Base-by-base conservation (phyloP, 306 rosid species). In the Mucuna pruriens region DNA sequence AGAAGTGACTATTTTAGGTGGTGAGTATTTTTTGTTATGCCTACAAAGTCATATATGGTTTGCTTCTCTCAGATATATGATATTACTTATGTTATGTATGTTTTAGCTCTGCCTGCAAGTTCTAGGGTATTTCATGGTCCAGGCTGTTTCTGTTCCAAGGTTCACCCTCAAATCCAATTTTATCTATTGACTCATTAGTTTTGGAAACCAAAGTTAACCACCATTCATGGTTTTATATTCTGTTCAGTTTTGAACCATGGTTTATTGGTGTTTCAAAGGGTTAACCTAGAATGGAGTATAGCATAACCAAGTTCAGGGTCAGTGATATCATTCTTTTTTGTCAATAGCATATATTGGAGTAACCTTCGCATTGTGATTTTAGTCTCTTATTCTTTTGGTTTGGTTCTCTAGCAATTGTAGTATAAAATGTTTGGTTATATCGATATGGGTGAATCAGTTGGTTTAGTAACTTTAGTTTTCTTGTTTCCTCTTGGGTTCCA, bases 1-100 rank as follows among this genome's bases (percentile, higher is more conserved):
- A 86, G 90, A 86, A 91, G 97, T 82, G 97, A 93, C 87, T 93
- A 93, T 60, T 93, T 93, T 83, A 93, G 97, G 48, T 93, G 97
- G 97, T 93, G 84, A 90, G 97, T 86, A 79, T 38, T 54, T 40
- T 12, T 83, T n/a, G 0, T 33, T 5, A 61, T 4, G 3, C 13
- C 9, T 61, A 33, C 60, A 60, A 44, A 58, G 36, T 57, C 10
- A 36, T 1, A 15, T 8, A 9, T 42, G 29, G 9, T 15, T 72
- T 80, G 52, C 31, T 80, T 17, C 9, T 65, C 34, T 62, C 15
- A 39, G 55, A 17, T 16, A 44, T 51, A 38, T 34, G 60, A 58
- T 39, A 17, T 49, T 44, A n/a, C 31, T 42, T 0, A 19, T 33
- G 13, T 34, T 26, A 71, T 46, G 10, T 61, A 42, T 17, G 11